phyloP scores from a whole-genome alignment of 768 basidiomycete species.

The Auricularia auricula-judae region DNA sequence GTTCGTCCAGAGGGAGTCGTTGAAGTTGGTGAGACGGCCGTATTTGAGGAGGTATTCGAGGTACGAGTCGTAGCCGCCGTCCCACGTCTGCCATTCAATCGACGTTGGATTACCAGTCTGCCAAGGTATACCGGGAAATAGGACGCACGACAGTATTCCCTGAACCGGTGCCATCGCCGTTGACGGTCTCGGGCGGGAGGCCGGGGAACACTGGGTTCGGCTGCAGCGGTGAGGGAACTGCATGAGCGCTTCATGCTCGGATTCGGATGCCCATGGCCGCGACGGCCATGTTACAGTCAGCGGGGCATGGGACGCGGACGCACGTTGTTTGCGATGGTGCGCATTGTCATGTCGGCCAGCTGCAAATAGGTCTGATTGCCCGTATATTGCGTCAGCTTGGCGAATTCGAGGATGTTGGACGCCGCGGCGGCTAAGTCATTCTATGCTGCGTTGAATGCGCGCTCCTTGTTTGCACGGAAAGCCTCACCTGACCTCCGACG shows the following conservation, averaged over 20 bases:
- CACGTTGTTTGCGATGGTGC: constrained; percentile 35
- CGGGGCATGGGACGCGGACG: constrained; percentile 7
- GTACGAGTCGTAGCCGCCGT: constrained; percentile 61
- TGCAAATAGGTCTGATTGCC: constrained; percentile 48
- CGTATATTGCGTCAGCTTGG: constrained; percentile 41
- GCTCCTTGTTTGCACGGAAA: too few species aligned
- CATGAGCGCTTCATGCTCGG: too few species aligned
- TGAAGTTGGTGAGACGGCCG: constrained; percentile 48
- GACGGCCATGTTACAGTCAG: too few species aligned
- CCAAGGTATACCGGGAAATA: too few species aligned
- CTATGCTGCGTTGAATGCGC: not conserved
- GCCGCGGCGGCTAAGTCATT: not conserved
- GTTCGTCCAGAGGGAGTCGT: constrained; percentile 50
- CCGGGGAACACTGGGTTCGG: constrained; percentile 20
- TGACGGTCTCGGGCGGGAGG: constrained; percentile 47
- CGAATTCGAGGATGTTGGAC: not conserved
- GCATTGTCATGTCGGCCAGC: constrained; percentile 39
- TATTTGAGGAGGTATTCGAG: constrained; percentile 72
- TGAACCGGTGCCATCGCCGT: constrained; percentile 38
- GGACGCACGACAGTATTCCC: constrained; percentile 44
- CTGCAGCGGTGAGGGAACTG: not conserved
- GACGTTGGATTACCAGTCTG: too few species aligned
- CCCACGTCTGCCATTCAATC: constrained; percentile 36
- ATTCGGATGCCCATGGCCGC: too few species aligned
- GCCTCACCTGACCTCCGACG: not conserved